Evolutionary conservation across 1,284 basidiomycete genomes (phyloP), one percentile per base, ranked within the genome.

Genomic region (Cryptococcus deneoformans): DNA sequence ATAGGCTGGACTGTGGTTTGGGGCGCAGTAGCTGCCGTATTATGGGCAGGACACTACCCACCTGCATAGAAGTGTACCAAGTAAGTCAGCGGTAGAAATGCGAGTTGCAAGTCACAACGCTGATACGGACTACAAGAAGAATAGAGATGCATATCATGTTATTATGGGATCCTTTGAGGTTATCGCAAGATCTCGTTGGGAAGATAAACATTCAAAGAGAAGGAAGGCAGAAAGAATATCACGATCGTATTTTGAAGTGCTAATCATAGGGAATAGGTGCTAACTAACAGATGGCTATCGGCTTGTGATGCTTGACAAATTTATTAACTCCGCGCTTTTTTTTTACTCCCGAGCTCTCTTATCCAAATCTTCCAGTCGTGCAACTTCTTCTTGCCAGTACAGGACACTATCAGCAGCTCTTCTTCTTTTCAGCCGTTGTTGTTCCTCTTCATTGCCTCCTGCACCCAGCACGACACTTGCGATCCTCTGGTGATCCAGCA

Each of bases 31-130:
- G 87, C 86, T 5, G 75, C 87, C n/a, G 82, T 92, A 5, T 79
- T 95, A 2, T 97, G 92, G 90, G 83, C 82, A 1, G 84, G 85
- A 1, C 95, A 94, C 71, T 83, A 95, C 47, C 94, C 95, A 0
- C 95, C 95, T 12, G 94, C 94, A 0, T 96, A 45, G 53, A 36
- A 4, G 29, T 29, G 29, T 29, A 29, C 29, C 29, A 29, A 29
- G 29, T 29, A 29, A 29, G 29, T 29, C 29, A 3, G 29, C 29
- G 29, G 29, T 3, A 29, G 29, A 29, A 29, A 29, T 29, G 29
- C 5, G 29, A 29, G 29, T 29, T 29, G 29, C 29, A 29, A 29
- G 29, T 29, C 29, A 29, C 29, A 29, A 29, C 29, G 5, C 29
- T 29, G 29, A 29, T 29, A 29, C 29, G 29, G 3, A 29, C 3